These are phyloP conservation scores for Cryptosporidium sp. DNA, from an alignment of 169 alveolate genomes.

Conservation along the genomic window DNA sequence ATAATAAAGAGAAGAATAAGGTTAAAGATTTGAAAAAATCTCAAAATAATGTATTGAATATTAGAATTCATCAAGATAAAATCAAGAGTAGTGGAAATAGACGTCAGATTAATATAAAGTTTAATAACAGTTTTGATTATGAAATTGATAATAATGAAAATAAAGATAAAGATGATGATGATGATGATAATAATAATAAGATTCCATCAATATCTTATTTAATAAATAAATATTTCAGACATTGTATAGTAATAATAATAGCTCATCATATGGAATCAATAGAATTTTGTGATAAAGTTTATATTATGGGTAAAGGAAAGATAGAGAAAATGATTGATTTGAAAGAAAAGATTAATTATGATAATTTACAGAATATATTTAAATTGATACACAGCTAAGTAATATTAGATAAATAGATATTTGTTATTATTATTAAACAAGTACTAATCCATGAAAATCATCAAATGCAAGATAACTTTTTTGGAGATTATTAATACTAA, in stretches of 20 bases:
- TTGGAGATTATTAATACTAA: conserved; percentile 20
- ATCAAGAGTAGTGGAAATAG: background rate
- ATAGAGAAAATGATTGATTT: conserved; percentile 43
- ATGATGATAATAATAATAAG: background rate
- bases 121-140: conserved; percentile 4
- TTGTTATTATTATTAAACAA: background rate
- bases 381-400: background rate
- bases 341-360: background rate
- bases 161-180: background rate
- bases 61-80: conserved; percentile 1
- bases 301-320: conserved; percentile 56
- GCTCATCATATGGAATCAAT: conserved; percentile 71
- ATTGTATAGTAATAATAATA: conserved; percentile 67
- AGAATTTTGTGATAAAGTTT: conserved; percentile 55
- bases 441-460: conserved; percentile 28
- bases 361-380: conserved; percentile 15
- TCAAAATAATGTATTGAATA: background rate
- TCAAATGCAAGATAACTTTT: conserved; percentile 24
- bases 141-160: background rate
- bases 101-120: conserved; percentile 15
- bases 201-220: conserved; percentile 49
- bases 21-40: background rate
- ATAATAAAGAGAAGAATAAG: background rate
- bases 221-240: conserved; percentile 46
- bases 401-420: no score